Base-by-base conservation (phyloP, 2,329 filamentous ascomycete species). In the Alternaria triticina region DNA sequence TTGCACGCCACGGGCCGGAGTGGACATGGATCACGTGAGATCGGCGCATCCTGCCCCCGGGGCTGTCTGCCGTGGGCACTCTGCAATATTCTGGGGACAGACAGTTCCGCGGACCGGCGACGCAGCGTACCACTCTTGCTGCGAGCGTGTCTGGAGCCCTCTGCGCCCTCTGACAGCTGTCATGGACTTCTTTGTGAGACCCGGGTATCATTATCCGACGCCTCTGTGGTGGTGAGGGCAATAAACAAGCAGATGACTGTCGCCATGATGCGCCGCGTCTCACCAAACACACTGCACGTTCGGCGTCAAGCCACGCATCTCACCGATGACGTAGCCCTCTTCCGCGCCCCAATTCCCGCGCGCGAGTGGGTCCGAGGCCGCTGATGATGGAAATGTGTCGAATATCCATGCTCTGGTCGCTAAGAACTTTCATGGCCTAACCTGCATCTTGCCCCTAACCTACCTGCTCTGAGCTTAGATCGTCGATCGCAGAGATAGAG, bases 401-500 rank as follows among this genome's bases (percentile, higher is more conserved):
- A 55, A 65, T 54, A 56, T 47, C 56, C 60, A 65, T 65, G 36
- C 13, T 45, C 45, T 54, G 45, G 61, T 49, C 46, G 50, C 57
- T 57, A 46, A 63, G 28, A 60, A 36, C 52, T 54, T 57, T 61
- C 52, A 43, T 57, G 25, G 59, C 45, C 46, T 61, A 25, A 55
- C 54, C 55, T 44, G 55, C 51, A 28, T 45, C 62, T 15, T 49
- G 40, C 54, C 25, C 46, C 46, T 65, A 49, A 67, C 68, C 68
- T 56, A 22, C 68, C 58, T 25, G n/a, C 56, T 36, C 33, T 5
- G 62, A 40, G 69, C 13, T 44, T 51, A 57, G 58, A 61, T 62
- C 59, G 69, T 56, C 68, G 69, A 71, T 71, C 69, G 5, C 43
- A 61, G 43, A 54, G 30, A 43, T 49, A 22, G 33, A 17, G 49